Conservation (phyloP, 2,329 filamentous ascomycete species). For the Xylariaceae sp. region DNA sequence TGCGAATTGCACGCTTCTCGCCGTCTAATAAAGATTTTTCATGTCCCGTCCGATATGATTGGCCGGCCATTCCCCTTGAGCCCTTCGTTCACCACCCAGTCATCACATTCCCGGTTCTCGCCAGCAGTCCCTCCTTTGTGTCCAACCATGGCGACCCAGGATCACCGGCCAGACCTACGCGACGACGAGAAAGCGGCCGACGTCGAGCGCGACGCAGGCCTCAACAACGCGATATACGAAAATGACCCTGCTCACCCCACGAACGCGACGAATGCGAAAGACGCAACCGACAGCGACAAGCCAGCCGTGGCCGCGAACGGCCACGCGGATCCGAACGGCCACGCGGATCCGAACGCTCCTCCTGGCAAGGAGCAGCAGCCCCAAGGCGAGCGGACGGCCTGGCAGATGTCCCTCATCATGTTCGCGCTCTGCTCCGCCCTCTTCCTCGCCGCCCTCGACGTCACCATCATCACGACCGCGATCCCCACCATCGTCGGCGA, state of each 20-base stretch:
- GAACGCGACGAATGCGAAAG: neutral
- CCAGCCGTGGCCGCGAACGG: neutral
- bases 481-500: slow-evolving; percentile 61
- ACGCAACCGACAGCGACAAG: neutral
- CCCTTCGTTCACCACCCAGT: no score
- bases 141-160: no score
- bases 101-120: no score
- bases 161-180: neutral
- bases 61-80: no score
- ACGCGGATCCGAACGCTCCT: slow-evolving; percentile 2
- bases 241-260: neutral
- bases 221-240: neutral
- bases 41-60: no score
- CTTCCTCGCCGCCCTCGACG: slow-evolving; percentile 52
- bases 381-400: slow-evolving; percentile 17
- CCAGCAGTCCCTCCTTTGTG: no score
- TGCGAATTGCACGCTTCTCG: no score
- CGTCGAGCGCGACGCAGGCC: slow-evolving; percentile 10
- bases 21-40: no score
- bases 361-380: slow-evolving; percentile 1
- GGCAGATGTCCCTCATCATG: slow-evolving; percentile 27
- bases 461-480: slow-evolving; percentile 63
- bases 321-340: neutral
- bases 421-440: slow-evolving; percentile 32
- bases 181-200: slow-evolving; percentile 16